Percentiles rank a stretch among this genome's conserved stretches.
phyloP scores from a whole-genome alignment of 2,329 filamentous ascomycete species.

The Hymenoscyphus salicellus region DNA sequence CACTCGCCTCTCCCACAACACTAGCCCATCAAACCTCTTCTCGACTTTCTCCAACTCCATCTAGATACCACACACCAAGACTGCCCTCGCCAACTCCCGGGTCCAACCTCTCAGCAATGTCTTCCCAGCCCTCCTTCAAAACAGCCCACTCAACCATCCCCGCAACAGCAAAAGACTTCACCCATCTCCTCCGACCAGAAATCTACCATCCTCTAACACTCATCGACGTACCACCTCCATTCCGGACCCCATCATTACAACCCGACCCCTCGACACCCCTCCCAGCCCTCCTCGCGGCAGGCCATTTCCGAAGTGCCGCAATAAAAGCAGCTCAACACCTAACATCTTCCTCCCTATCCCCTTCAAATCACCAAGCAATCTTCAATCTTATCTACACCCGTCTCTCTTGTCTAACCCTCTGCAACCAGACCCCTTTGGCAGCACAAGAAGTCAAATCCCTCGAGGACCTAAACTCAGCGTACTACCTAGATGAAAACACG shows the following conservation, averaged over 20 bases:
- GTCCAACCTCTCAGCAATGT: constrained; percentile 27
- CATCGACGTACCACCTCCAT: constrained; percentile 58
- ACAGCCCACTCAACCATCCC: constrained; percentile 33
- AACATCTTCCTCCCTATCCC: constrained; percentile 48
- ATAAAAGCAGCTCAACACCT: constrained; percentile 62
- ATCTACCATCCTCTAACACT: constrained; percentile 79
- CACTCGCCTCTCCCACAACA: constrained; percentile 1
- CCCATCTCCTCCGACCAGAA: constrained; percentile 73
- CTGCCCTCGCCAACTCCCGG: constrained; percentile 30
- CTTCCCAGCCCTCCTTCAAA: constrained; percentile 27
- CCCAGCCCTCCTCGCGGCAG: constrained; percentile 62
- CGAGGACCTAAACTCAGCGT: constrained; percentile 57
- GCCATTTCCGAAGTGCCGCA: constrained; percentile 79
- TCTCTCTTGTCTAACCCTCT: constrained; percentile 76
- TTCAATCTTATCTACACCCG: constrained; percentile 78
- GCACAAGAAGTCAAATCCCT: constrained; percentile 64
- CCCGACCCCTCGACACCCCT: constrained; percentile 64
- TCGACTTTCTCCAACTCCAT: constrained; percentile 25
- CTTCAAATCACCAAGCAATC: constrained; percentile 61
- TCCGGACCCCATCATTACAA: constrained; percentile 65
- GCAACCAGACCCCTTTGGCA: constrained; percentile 68
- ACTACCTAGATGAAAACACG: constrained; percentile 53
- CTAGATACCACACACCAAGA: constrained; percentile 26
- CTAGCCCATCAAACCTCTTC: constrained; percentile 14
- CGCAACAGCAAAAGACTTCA: constrained; percentile 65